Conservation (phyloP, 768 basidiomycete genomes). For the Rhizopogon vulgaris region DNA sequence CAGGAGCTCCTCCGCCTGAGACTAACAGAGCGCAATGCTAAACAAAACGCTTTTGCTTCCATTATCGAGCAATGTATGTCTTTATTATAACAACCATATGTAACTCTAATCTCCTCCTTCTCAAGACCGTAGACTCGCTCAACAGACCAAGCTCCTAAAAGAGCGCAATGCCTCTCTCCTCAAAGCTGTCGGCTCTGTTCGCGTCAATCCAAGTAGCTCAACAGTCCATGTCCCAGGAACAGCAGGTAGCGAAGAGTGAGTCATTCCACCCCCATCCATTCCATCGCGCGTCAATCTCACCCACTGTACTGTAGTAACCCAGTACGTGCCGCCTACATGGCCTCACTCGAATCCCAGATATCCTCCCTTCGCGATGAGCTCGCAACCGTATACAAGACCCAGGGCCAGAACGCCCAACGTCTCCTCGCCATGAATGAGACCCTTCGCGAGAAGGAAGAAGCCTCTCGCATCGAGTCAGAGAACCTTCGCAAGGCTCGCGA, state of each 20-base stretch:
- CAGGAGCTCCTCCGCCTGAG: slow-evolving; percentile 76
- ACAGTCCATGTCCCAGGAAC: slow-evolving; percentile 56
- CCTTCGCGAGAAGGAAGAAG: slow-evolving; percentile 87
- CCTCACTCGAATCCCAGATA: slow-evolving; percentile 91
- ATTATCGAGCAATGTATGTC: slow-evolving; percentile 84
- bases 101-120: slow-evolving; percentile 8
- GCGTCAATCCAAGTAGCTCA: slow-evolving; percentile 53
- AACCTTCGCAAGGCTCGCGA: slow-evolving; percentile 71
- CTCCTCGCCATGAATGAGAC: slow-evolving; percentile 93
- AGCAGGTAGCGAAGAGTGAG: slow-evolving; percentile 64
- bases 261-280: not conserved
- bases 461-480: slow-evolving; percentile 76
- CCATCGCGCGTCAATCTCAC: not conserved
- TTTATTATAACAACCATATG: slow-evolving; percentile 1
- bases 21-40: slow-evolving; percentile 77
- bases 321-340: slow-evolving; percentile 80
- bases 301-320: slow-evolving; percentile 51
- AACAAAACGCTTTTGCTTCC: slow-evolving; percentile 73
- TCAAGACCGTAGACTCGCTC: slow-evolving; percentile 84
- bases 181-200: slow-evolving; percentile 73
- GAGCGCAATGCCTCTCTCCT: slow-evolving; percentile 88
- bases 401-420: slow-evolving; percentile 92
- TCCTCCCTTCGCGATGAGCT: slow-evolving; percentile 88
- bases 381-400: slow-evolving; percentile 92
- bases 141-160: slow-evolving; percentile 87